Evolutionary conservation across 352 stramenopile species (phyloP), one percentile per base, ranked within the genome.

Genomic region (Phytophthora agathidicida): DNA sequence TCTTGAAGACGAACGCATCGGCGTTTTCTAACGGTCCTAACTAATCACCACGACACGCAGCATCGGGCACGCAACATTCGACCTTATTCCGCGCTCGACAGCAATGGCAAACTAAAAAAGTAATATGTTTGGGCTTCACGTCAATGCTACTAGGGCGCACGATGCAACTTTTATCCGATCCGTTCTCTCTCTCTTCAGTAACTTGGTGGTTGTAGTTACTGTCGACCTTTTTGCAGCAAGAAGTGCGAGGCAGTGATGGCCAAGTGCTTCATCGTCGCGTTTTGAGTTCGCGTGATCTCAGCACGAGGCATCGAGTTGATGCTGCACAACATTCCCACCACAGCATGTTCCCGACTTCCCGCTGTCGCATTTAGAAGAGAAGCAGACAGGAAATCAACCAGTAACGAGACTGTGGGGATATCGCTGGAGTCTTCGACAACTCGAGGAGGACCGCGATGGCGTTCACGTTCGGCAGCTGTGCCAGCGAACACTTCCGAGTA

Each of bases 251-350:
- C 62, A 2, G 56, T 55, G 20, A 32, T 60, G 7, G 55, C 55
- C 1, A 71, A 45, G 11, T 36, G 50, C 23, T 37, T 53, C 37
- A 80, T 71, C 19, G 63, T 67, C 11, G 43, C 60, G 41, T 80
- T 77, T 45, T 77, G 71, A 5, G 59, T 60, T 7, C 64, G 64
- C 10, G 62, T 62, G 37, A 80, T 61, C 26, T 77, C 64, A 1
- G 32, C 28, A 19, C 56, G 64, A 3, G 63, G 44, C 20, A 70
- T 55, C 1, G 48, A 45, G 41, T 75, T 63, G 30, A 80, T 38
- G 24, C 67, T 75, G 64, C 71, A 80, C 17, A 79, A 23, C 47
- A 64, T 73, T 11, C 54, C 67, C 3, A 71, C 52, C 7, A n/a
- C 32, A 20, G n/a, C 41, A 17, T 60, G 51, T 5, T 60, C 51